Percentiles rank a stretch among this genome's conserved stretches.
Evolutionary conservation across 352 stramenopile species (phyloP).

Genomic region (Phytophthora agathidicida): DNA sequence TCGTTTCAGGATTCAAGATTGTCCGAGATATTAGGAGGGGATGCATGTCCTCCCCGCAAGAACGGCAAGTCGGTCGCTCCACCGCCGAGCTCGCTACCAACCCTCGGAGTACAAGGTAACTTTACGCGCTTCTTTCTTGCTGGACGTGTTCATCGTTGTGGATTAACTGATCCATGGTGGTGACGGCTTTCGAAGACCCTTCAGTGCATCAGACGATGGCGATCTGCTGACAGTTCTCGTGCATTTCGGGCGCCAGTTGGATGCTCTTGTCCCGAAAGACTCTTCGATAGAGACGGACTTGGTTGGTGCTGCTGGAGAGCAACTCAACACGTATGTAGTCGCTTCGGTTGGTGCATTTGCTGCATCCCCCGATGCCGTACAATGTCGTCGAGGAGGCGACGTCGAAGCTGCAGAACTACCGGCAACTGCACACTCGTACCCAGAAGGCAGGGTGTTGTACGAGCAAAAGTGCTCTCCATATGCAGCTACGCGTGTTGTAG

Average conservation of each 20-base stretch:
- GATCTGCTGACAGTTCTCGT: slow-evolving; percentile 60
- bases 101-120: background rate
- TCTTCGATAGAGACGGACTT: background rate
- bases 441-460: slow-evolving; percentile 39
- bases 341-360: slow-evolving; percentile 32
- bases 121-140: background rate
- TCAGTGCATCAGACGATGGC: slow-evolving; percentile 53
- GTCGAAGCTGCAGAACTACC: background rate
- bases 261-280: slow-evolving; percentile 17
- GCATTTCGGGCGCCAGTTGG: slow-evolving; percentile 51
- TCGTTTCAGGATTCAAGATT: slow-evolving; percentile 16
- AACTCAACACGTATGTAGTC: slow-evolving; percentile 43
- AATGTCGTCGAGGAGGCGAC: slow-evolving; percentile 17
- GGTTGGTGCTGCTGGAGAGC: background rate
- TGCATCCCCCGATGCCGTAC: slow-evolving; percentile 9
- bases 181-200: slow-evolving; percentile 37
- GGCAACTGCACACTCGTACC: background rate
- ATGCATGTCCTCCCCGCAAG: slow-evolving; percentile 52
- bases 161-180: background rate
- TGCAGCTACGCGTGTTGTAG: slow-evolving; percentile 62
- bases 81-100: background rate
- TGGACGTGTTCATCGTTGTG: background rate
- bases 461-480: slow-evolving; percentile 64
- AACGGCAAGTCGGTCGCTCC: slow-evolving; percentile 8
- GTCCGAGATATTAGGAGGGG: slow-evolving; percentile 8